Base-by-base conservation (phyloP, 371 early-diverging fungal species). In the Apophysomyces sp. region DNA sequence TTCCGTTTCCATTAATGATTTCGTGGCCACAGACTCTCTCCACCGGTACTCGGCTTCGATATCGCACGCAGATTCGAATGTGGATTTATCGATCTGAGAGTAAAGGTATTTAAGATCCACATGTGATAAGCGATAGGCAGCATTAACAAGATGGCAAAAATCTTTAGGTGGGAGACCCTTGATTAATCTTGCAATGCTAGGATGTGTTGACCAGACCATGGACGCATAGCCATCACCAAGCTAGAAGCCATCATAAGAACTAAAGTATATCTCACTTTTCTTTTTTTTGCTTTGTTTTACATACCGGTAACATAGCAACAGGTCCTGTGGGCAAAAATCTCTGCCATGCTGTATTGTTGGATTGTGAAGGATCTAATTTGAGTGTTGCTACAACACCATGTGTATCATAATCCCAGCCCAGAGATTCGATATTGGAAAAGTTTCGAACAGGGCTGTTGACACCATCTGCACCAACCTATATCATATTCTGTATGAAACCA, bases 321-420 rank as follows among this genome's bases (percentile, higher is more conserved):
- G 98, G 95, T 0, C 98, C 98, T 0, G 92, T 89, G 0, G 98
- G 98, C 52, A 98, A 79, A 69, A 98, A 98, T 57, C 96, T 79
- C 75, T 98, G 98, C 86, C 89, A 98, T 1, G 96, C 97, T 0
- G 92, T 87, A 30, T 70, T 64, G 51, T 89, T 90, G 18, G 78
- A 79, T 36, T 77, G 60, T 7, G 51, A 39, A 27, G 66, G 49
- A 55, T 81, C 76, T 28, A 71, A 34, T 54, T 85, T 71, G n/a
- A 98, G 75, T 3, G 96, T 96, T 6, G 94, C 98, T 0, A 97
- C 98, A 11, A 97, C 71, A 27, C 95, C 98, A 54, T 87, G 85
- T 40, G 94, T 91, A 49, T 81, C 73, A 66, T 98, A 98, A 66
- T 94, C 91, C 89, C 90, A 94, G 28, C 97, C 97, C 15, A 89